A percentile compares a stretch with the other conserved stretches of the same genome.
Evolutionary conservation across 306 rosid genomes (phyloP).

Genomic region (Castanea mollissima): DNA sequence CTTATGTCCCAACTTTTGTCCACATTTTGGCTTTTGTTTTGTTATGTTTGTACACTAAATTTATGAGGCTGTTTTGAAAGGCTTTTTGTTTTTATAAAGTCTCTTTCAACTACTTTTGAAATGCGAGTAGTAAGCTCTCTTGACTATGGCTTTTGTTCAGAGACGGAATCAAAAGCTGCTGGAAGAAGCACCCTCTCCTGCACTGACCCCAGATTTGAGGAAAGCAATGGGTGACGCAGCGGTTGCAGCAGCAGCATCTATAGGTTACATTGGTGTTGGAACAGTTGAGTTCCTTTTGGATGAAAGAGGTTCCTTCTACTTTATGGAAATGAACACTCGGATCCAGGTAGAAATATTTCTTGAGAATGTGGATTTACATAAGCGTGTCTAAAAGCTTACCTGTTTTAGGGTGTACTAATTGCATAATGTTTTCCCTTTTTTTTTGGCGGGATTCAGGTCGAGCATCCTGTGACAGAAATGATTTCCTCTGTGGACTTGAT

Average conservation of each 20-base stretch:
- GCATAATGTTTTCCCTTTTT: not conserved
- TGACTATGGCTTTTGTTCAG: slow-evolving; percentile 38
- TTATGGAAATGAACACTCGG: slow-evolving; percentile 99
- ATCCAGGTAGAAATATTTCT: slow-evolving; percentile 68
- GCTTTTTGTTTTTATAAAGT: not conserved
- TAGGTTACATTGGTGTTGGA: slow-evolving; percentile 96
- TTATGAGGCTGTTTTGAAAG: not conserved
- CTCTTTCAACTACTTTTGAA: not conserved
- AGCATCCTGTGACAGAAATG: slow-evolving; percentile 99
- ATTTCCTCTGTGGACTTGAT: slow-evolving; percentile 92
- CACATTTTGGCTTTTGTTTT: not conserved
- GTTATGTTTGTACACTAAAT: not conserved
- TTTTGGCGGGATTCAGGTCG: slow-evolving; percentile 56
- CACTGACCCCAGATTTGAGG: slow-evolving; percentile 86
- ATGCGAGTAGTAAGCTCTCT: slow-evolving; percentile 7
- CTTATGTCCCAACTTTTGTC: not conserved
- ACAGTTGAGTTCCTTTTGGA: slow-evolving; percentile 96
- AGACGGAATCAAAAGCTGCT: slow-evolving; percentile 94
- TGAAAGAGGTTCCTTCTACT: slow-evolving; percentile 97
- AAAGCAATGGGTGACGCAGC: slow-evolving; percentile 99
- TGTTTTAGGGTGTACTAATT: not conserved
- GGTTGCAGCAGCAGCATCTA: slow-evolving; percentile 96
- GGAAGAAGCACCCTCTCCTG: slow-evolving; percentile 99
- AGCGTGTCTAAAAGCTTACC: not conserved
- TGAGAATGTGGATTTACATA: not conserved